A percentile compares a stretch with the other conserved stretches of the same genome.
Conservation (phyloP, 225 moss, liverwort and hornwort genomes). For the Thuidium tamariscinum region DNA sequence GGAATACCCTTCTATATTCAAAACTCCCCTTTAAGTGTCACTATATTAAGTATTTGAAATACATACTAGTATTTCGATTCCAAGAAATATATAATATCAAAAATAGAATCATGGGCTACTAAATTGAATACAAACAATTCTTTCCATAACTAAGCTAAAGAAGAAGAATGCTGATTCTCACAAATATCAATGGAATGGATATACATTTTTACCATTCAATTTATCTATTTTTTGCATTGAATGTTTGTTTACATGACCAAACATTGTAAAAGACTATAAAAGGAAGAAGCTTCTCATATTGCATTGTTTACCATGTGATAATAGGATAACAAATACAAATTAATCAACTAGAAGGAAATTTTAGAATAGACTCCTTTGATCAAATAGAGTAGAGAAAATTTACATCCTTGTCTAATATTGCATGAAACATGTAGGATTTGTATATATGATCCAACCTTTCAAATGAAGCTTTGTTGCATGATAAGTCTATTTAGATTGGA, state of each 20-base stretch:
- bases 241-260: background rate
- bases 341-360: fast-evolving
- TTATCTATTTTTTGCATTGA: background rate
- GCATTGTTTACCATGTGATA: background rate
- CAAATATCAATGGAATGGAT: fast-evolving
- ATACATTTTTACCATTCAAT: background rate
- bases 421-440: too few relatives aligned
- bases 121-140: background rate
- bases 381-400: background rate
- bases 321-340: background rate
- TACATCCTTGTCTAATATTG: fast-evolving
- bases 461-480: background rate
- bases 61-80: fast-evolving
- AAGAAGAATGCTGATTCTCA: background rate
- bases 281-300: fast-evolving
- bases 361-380: fast-evolving
- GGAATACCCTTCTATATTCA: background rate
- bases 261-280: background rate
- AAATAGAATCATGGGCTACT: background rate
- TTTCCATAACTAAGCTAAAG: background rate
- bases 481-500: background rate
- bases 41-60: fast-evolving
- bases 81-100: background rate
- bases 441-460: fast-evolving
- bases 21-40: background rate